Conservation (phyloP, 1,284 basidiomycete species). For the Leccinum pachyderme region DNA sequence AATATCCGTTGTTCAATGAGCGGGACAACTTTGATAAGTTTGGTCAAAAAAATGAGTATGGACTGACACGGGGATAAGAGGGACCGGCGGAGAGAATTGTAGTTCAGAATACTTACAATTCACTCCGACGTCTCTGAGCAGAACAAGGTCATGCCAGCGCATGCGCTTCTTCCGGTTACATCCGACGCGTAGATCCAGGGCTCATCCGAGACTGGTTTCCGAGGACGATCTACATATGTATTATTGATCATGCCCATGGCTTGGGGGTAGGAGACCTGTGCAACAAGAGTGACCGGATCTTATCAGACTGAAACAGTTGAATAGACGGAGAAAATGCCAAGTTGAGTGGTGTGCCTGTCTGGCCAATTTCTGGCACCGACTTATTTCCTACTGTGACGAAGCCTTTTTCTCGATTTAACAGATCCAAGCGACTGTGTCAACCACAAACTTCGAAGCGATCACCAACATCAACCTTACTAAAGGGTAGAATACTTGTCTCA, state of each 20-base stretch:
- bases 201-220: background rate
- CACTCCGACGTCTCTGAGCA: background rate
- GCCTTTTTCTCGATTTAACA: background rate
- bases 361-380: background rate
- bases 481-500: background rate
- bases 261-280: background rate
- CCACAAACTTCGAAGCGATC: background rate
- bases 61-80: background rate
- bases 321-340: background rate
- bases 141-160: background rate
- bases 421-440: background rate
- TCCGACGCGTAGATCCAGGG: background rate
- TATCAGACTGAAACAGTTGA: background rate
- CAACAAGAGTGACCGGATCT: background rate
- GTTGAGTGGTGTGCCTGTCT: background rate
- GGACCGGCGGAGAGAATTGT: background rate
- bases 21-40: too few relatives aligned
- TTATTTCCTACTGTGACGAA: background rate
- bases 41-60: too few relatives aligned
- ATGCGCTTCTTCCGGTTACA: background rate
- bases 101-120: background rate
- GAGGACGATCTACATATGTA: background rate
- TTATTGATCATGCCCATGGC: background rate
- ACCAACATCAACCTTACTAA: background rate
- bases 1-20: too few relatives aligned